A percentile compares a stretch with the other conserved stretches of the same genome.
Evolutionary conservation across 139 green algal genomes (phyloP).

Genomic region (Nannochloris sp.): DNA sequence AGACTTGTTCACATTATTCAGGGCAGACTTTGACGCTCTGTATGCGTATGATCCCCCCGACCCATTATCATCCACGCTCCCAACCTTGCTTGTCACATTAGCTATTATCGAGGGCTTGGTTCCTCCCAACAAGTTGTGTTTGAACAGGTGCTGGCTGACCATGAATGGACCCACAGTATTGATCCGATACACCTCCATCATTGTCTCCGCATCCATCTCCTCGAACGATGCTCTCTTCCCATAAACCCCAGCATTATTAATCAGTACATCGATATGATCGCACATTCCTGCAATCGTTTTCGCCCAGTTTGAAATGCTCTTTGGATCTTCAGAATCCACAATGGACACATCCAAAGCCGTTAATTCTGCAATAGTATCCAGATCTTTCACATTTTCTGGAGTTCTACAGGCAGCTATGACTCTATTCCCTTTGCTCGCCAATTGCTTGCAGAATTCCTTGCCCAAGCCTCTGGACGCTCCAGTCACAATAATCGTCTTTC

Average conservation of each 20-base stretch:
- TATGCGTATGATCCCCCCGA: constrained; percentile 36
- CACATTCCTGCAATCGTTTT: constrained; percentile 2
- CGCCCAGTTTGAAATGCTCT: constrained; percentile 4
- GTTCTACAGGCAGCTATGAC: constrained; percentile 18
- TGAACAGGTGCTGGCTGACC: constrained; percentile 16
- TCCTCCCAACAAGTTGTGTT: constrained; percentile 15
- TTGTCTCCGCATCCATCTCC: constrained; percentile 4
- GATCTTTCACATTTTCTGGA: constrained; percentile 13
- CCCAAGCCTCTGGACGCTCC: constrained; percentile 14
- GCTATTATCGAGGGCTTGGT: constrained; percentile 6
- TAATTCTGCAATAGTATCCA: constrained; percentile 2
- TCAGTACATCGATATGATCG: constrained; percentile 21
- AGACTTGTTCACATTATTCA: constrained; percentile 39
- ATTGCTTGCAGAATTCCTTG: constrained; percentile 20
- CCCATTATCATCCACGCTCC: constrained; percentile 25
- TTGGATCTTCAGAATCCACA: constrained; percentile 2
- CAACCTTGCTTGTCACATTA: constrained; percentile 21
- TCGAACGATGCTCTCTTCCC: constrained; percentile 8
- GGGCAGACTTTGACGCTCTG: constrained; percentile 23
- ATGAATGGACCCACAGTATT: constrained; percentile 26
- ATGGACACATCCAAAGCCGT: constrained; percentile 12
- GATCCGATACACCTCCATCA: constrained; percentile 12
- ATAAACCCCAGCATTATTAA: constrained; percentile 30
- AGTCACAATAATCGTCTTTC: constrained; percentile 22
- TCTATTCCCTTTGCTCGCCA: constrained; percentile 17